A percentile compares a stretch with the other conserved stretches of the same genome.
Evolutionary conservation across 345 rosid species (phyloP).

Genomic region (Dimocarpus longan): DNA sequence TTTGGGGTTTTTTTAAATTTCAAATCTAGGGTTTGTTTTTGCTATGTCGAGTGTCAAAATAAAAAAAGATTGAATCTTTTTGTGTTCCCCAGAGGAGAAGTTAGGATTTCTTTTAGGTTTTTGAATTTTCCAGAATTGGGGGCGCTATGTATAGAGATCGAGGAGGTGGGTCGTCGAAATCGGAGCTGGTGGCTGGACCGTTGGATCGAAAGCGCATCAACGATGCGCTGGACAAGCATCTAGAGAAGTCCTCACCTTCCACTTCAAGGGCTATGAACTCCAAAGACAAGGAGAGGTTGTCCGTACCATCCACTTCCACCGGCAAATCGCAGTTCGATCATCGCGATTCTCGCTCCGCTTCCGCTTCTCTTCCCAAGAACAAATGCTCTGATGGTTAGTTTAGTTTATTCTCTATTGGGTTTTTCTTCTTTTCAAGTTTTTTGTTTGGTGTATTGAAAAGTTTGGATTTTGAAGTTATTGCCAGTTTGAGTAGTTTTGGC

Average conservation of each 20-base stretch:
- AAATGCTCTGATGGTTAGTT: conserved; percentile 68
- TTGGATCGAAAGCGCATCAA: conserved; percentile 86
- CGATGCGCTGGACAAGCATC: conserved; percentile 88
- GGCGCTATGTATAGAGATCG: conserved; percentile 66
- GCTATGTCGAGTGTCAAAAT: not conserved
- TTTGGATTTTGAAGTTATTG: not conserved
- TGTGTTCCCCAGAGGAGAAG: not conserved
- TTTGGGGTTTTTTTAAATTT: not conserved
- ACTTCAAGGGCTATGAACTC: conserved; percentile 66
- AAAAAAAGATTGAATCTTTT: not conserved
- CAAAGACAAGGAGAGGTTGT: conserved; percentile 61
- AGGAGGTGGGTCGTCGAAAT: conserved; percentile 71
- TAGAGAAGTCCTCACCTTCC: conserved; percentile 87
- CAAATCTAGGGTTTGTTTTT: conserved; percentile 5
- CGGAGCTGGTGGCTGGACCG: conserved; percentile 73
- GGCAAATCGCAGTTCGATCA: conserved; percentile 71
- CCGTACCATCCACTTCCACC: conserved; percentile 75
- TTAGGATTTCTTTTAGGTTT: not conserved
- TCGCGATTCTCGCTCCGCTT: conserved; percentile 53
- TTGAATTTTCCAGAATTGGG: conserved; percentile 2
- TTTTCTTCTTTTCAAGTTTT: not conserved
- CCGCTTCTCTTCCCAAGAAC: conserved; percentile 52
- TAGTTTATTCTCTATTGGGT: not conserved
- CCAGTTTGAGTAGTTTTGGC: not conserved
- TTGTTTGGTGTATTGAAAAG: not conserved